phyloP scores from a whole-genome alignment of 169 alveolate genomes.

The Amoebophrya sp. region DNA sequence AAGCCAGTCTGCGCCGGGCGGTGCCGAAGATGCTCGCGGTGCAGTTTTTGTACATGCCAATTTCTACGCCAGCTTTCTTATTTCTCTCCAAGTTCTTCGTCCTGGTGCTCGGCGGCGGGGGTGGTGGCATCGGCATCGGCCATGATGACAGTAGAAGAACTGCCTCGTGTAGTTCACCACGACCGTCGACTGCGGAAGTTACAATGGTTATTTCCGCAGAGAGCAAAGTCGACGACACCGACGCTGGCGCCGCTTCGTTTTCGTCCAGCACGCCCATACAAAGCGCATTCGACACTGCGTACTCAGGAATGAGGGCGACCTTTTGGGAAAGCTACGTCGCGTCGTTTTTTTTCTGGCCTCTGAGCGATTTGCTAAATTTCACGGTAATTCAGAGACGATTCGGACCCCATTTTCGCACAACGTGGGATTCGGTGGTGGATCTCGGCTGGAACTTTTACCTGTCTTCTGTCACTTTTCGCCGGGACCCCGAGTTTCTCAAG shows the following conservation, averaged over 20 bases:
- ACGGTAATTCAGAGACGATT: constrained; percentile 24
- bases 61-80: constrained; percentile 17
- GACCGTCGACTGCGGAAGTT: too few relatives aligned
- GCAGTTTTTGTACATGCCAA: constrained; percentile 33
- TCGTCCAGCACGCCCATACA: background rate
- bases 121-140: background rate
- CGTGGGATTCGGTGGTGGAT: constrained; percentile 27
- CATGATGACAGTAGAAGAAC: background rate
- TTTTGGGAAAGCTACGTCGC: constrained; percentile 31
- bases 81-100: constrained; percentile 19
- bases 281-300: background rate
- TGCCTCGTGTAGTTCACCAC: too few relatives aligned
- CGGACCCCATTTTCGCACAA: background rate
- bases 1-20: background rate
- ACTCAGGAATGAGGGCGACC: background rate
- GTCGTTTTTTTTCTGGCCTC: constrained; percentile 30
- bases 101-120: background rate
- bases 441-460: constrained; percentile 30
- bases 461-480: background rate
- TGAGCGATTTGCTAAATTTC: constrained; percentile 7
- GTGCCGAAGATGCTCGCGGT: constrained; percentile 27
- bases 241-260: background rate
- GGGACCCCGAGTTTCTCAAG: background rate
- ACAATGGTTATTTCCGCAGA: too few relatives aligned
- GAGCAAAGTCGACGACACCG: background rate